phyloP scores from a whole-genome alignment of 2,329 filamentous ascomycete genomes.

The Alternaria sp. region DNA sequence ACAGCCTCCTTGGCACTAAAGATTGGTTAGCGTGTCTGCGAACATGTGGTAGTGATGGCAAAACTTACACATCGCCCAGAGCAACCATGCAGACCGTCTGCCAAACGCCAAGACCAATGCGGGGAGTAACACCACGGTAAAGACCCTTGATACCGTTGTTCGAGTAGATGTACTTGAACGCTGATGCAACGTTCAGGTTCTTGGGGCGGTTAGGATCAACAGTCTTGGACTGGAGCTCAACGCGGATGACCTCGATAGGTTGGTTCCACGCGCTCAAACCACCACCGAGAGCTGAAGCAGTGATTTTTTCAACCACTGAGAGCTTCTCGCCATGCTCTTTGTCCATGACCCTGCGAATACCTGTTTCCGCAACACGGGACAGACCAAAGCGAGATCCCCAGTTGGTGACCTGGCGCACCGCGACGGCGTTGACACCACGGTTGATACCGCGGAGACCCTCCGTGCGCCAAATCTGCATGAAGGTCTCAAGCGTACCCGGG shows the following conservation, averaged over 20 bases:
- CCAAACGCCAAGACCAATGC: conserved; percentile 96
- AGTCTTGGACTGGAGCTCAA: conserved; percentile 99
- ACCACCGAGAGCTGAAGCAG: conserved; percentile 86
- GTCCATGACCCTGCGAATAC: conserved; percentile 78
- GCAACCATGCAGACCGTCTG: conserved; percentile 99
- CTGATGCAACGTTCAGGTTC: conserved; percentile 96
- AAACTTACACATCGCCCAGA: conserved; percentile 90
- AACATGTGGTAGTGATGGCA: not conserved
- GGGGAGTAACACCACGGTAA: conserved; percentile 93
- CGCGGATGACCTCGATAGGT: conserved; percentile 98
- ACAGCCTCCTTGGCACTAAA: conserved; percentile 70
- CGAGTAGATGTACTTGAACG: conserved; percentile 84
- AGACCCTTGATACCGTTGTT: conserved; percentile 89
- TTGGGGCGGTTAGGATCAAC: conserved; percentile 97
- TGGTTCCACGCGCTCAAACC: conserved; percentile 98
- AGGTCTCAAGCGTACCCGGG: conserved; percentile 90
- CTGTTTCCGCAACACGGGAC: conserved; percentile 86
- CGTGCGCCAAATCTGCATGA: conserved; percentile 94
- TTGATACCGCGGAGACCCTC: conserved; percentile 97
- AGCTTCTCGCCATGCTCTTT: conserved; percentile 86
- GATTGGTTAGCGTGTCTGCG: conserved; percentile 30
- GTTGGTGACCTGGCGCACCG: conserved; percentile 99
- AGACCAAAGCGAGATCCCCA: conserved; percentile 98
- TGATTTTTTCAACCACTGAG: conserved; percentile 82
- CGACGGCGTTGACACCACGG: conserved; percentile 97